Evolutionary conservation across 2,329 filamentous ascomycete species (phyloP).

Genomic region (Cladophialophora psammophila): DNA sequence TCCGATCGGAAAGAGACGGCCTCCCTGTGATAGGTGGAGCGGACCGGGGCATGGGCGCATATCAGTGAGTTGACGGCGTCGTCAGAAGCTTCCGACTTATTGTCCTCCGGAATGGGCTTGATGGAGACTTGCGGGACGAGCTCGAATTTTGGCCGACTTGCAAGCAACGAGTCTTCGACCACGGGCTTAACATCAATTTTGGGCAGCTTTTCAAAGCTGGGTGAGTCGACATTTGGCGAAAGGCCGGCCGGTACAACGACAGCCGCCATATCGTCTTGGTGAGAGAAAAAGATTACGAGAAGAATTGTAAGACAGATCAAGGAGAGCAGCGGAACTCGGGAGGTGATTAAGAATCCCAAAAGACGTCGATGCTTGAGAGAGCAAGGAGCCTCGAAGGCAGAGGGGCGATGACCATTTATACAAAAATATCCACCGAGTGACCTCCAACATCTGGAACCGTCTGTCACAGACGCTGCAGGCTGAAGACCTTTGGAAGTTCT

Average conservation of each 20-base stretch:
- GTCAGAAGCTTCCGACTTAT: neutral
- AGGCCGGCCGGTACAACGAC: neutral
- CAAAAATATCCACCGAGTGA: neutral
- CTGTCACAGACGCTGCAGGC: neutral
- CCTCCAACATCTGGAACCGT: neutral
- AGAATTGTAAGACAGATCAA: neutral
- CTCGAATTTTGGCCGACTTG: neutral
- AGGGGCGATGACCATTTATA: neutral
- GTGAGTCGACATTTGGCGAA: neutral
- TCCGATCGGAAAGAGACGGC: conserved; percentile 3
- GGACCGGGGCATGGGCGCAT: neutral
- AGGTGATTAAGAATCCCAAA: neutral
- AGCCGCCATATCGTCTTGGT: neutral
- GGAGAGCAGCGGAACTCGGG: neutral
- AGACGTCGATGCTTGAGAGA: neutral
- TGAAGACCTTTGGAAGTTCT: neutral
- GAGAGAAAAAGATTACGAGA: neutral
- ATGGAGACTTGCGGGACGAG: neutral
- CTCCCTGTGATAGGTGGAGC: neutral
- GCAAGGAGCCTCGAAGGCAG: neutral
- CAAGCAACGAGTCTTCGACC: neutral
- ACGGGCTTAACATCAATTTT: neutral
- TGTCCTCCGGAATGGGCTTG: neutral
- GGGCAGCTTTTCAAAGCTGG: neutral
- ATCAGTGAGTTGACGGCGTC: neutral